Evolutionary conservation across 2,329 filamentous ascomycete genomes (phyloP).

Genomic region (Pyricularia grisea): DNA sequence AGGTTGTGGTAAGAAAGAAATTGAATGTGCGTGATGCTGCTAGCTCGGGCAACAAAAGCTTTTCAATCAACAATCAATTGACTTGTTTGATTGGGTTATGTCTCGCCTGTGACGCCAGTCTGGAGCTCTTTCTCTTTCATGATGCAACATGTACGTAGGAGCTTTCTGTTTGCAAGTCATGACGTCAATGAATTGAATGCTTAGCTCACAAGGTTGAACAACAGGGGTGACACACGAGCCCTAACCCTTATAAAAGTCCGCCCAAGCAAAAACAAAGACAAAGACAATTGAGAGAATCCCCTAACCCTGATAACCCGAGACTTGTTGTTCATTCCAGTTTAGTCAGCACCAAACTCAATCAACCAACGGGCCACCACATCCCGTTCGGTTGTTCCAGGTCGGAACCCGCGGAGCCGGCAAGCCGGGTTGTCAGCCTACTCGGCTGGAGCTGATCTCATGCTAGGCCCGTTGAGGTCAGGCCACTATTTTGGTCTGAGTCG

Average conservation of each 20-base stretch:
- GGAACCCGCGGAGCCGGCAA: background rate
- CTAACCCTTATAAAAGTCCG: background rate
- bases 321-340: background rate
- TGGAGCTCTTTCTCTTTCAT: background rate
- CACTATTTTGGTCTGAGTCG: background rate
- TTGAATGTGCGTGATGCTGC: background rate
- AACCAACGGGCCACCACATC: background rate
- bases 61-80: background rate
- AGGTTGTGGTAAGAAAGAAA: background rate
- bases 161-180: background rate
- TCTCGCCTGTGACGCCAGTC: background rate
- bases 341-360: background rate
- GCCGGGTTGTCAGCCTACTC: background rate
- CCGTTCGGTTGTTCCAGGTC: background rate
- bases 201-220: background rate
- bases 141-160: background rate
- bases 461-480: background rate
- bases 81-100: background rate
- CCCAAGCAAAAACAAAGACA: no score
- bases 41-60: background rate
- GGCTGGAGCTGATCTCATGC: background rate
- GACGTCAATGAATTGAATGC: background rate
- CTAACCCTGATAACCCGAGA: background rate
- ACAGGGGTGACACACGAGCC: background rate
- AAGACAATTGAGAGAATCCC: background rate